Base-by-base conservation (phyloP, 352 stramenopile species). In the Phytophthora tentaculata region DNA sequence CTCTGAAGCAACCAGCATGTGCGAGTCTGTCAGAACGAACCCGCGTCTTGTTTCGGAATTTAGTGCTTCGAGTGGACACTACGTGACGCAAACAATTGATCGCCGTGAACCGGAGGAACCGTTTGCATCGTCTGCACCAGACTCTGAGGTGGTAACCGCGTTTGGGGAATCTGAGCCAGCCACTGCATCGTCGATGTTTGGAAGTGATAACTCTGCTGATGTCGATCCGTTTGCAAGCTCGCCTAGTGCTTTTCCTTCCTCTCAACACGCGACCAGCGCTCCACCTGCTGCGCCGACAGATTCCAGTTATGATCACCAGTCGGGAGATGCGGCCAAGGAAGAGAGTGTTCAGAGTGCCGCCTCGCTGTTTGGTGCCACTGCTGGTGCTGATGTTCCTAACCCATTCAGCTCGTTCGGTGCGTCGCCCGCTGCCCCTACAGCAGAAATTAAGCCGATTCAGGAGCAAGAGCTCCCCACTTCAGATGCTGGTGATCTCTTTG, bases 401-500 rank as follows among this genome's bases (percentile, higher is more conserved):
- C 80, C 77, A 22, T 94, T 92, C 43, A 69, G 70, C 23, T 84
- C 79, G 13, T 89, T 83, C 52, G 60, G 64, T 28, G 61, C 63
- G 17, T 41, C 55, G 5, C 24, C 67, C 29, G 48, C 58, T 50
- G 28, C 56, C 4, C 20, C 56, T 47, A 7, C 44, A 56, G 44
- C 19, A 29, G 56, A 61, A 55, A 22, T 59, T 8, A 63, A 65
- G 16, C 32, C 56, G 47, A 51, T 65, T 41, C 56, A 49, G 5
- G 76, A 84, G 54, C 77, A 89, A 41, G 84, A 94, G 23, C 56
- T 88, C 8, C 72, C 83, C 2, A 84, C 80, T 19, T 76, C 76
- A 44, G 80, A 89, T 59, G 79, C 82, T 23, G 73, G 67, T n/a
- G 73, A 86, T 60, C 52, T 94, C 22, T 92, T 94, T 73, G 79